Base-by-base conservation (phyloP, 805 yeast species). In the Tetrapisispora taiwanensis region DNA sequence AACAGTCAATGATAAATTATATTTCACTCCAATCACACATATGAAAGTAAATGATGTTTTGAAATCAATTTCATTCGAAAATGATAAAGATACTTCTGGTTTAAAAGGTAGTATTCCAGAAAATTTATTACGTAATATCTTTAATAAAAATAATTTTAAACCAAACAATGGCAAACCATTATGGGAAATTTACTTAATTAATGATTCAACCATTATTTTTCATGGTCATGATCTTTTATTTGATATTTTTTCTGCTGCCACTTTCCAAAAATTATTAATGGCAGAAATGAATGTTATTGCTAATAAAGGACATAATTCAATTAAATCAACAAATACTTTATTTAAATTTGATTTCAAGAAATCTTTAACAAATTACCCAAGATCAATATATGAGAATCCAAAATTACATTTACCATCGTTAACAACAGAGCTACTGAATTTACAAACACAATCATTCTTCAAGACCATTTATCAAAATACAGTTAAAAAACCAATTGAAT, bases 211-310 rank as follows among this genome's bases (percentile, higher is more conserved):
- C 41, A 40, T 59, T 3, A 46, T 58, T 5, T 59, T 60, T 31
- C 62, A 60, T 49, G 64, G 63, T 3, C 59, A 57, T 38, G 63
- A 59, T 38, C 49, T 49, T 3, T 43, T 60, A 27, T 60, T 60
- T 50, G 65, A 60, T 44, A 47, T 51, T 3, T 60, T 57, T 45
- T 54, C 64, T 1, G 60, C 59, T 15, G 60, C 62, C 18, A 53
- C 52, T 39, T 53, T 60, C 27, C 63, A 57, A 36, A 55, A 53
- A 30, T 41, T 52, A 28, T 48, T 60, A 36, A 39, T 52, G 13
- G 24, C 45, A 14, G 53, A 55, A 33, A 38, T 59, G 10, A 52
- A 52, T 40, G 9, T 18, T 17, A 15, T 44, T 12, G 19, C n/a
- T 7, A 19, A 30, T 4, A 24, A 30, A 4, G 15, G 18, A 3